These are phyloP conservation scores for Circinella umbellata DNA, from an alignment of 371 early-diverging fungal species.

Conservation along the genomic window DNA sequence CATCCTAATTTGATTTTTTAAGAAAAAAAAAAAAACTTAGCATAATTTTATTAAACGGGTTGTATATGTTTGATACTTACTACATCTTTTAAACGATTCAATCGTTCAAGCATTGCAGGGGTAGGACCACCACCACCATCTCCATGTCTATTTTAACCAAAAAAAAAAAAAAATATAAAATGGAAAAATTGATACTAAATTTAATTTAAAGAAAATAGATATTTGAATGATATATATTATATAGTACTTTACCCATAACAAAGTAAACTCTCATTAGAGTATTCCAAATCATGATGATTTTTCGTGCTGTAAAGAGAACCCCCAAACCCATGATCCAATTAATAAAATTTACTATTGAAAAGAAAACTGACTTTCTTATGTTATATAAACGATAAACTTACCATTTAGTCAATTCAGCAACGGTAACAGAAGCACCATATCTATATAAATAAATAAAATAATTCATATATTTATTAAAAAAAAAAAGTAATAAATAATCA, in stretches of 20 bases:
- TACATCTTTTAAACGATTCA: conserved; percentile 74
- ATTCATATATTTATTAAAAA: neutral
- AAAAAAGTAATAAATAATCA: too few relatives aligned
- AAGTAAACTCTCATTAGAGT: conserved; percentile 45
- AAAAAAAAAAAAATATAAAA: neutral
- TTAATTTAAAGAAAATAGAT: too few relatives aligned
- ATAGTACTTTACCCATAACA: conserved; percentile 42
- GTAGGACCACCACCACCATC: conserved; percentile 98
- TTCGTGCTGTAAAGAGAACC: conserved; percentile 26
- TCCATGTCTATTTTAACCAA: conserved; percentile 65
- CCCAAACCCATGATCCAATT: neutral
- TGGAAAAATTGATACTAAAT: too few relatives aligned
- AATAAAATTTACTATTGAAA: too few relatives aligned
- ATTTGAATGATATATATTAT: neutral
- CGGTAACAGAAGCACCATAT: conserved; percentile 42
- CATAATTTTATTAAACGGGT: too few relatives aligned
- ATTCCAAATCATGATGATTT: conserved; percentile 50
- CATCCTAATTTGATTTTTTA: conserved; percentile 56
- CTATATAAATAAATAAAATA: conserved; percentile 17
- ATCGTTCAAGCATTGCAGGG: conserved; percentile 84
- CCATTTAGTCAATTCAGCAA: conserved; percentile 48
- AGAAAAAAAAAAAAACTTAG: too few relatives aligned
- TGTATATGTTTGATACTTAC: conserved; percentile 33
- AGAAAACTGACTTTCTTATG: neutral
- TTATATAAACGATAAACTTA: too few relatives aligned